Evolutionary conservation across 106 monocot species (phyloP), one percentile per base, ranked within the genome.

Genomic region (Cymbidium sinense): DNA sequence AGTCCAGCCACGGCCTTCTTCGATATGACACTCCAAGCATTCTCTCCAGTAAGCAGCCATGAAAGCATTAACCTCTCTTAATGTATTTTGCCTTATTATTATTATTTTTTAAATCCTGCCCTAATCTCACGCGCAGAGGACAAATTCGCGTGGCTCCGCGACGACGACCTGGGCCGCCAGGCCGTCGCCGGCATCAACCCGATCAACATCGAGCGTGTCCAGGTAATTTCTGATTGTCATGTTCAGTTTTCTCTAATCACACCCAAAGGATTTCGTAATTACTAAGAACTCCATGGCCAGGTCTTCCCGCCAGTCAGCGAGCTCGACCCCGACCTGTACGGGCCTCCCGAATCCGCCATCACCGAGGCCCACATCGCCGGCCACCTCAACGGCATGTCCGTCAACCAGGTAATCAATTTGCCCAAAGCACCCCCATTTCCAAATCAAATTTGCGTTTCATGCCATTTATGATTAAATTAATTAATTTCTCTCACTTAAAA

Each of bases 161-260:
- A 96, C 28, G 89, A 93, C 64, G 96, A 96, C 76, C 91, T 96
- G 41, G 93, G 86, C 21, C 86, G 96, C 5, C 96, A 96, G 50
- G 77, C 77, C 2, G 34, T 96, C 0, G 93, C 93, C 5, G 96
- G 96, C 15, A 87, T 96, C 77, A 91, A 96, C 78, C 96, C 96
- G 3, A 85, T 85, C 28, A 84, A 73, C 69, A 91, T 96, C 0
- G 84, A 93, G 62, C 74, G 88, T 41, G 64, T 96, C 13, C 77
- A 78, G 84, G 95, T 91, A 85, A 78, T 44, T 65, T 0, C 4
- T 5, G 39, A 21, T 36, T 9, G 25, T 19, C 13, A 41, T 2
- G 10, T 5, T 39, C 2, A 80, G 76, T 36, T 58, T 18, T 71
- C 21, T 64, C 5, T 41, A 7, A 15, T 47, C 13, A 47, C 13